These are phyloP conservation scores for Tilletia setariae DNA, from an alignment of 1,284 basidiomycete species.

Conservation along the genomic window DNA sequence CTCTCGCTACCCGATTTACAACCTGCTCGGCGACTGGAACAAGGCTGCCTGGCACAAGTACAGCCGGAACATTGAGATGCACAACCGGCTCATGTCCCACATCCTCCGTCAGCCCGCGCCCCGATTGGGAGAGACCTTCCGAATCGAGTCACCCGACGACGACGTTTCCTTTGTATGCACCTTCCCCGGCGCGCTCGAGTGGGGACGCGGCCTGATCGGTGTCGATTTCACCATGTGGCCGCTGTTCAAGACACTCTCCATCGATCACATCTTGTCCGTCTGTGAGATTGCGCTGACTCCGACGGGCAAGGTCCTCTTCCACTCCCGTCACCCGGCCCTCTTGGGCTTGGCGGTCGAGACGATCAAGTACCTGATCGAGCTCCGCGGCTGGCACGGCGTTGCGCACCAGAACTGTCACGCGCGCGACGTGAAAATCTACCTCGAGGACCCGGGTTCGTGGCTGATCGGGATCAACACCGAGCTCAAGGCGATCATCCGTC, in stretches of 20 bases:
- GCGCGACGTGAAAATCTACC: conserved; percentile 79
- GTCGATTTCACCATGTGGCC: conserved; percentile 88
- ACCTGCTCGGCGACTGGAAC: conserved; percentile 52
- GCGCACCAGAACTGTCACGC: conserved; percentile 62
- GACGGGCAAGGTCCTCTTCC: conserved; percentile 83
- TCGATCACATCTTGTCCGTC: conserved; percentile 88
- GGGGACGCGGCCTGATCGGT: conserved; percentile 55
- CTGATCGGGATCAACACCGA: conserved; percentile 87
- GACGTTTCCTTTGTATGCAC: conserved; percentile 51
- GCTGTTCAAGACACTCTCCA: conserved; percentile 85
- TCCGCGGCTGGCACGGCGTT: conserved; percentile 90
- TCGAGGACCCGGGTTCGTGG: conserved; percentile 71
- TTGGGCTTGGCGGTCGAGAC: conserved; percentile 83
- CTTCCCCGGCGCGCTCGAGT: conserved; percentile 57
- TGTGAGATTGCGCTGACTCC: conserved; percentile 93
- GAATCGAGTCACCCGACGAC: conserved; percentile 37
- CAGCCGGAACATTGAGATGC: conserved; percentile 53
- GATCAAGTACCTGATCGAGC: conserved; percentile 84
- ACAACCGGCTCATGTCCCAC: conserved; percentile 53
- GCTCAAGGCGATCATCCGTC: conserved; percentile 71
- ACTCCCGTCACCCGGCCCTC: conserved; percentile 84
- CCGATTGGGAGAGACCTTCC: conserved; percentile 45
- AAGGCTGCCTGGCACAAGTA: conserved; percentile 54
- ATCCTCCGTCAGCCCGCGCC: conserved; percentile 52
- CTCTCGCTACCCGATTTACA: conserved; percentile 50